These are phyloP conservation scores for Solanum sparsipilum DNA, from an alignment of 257 asterid genomes.

Conservation along the genomic window DNA sequence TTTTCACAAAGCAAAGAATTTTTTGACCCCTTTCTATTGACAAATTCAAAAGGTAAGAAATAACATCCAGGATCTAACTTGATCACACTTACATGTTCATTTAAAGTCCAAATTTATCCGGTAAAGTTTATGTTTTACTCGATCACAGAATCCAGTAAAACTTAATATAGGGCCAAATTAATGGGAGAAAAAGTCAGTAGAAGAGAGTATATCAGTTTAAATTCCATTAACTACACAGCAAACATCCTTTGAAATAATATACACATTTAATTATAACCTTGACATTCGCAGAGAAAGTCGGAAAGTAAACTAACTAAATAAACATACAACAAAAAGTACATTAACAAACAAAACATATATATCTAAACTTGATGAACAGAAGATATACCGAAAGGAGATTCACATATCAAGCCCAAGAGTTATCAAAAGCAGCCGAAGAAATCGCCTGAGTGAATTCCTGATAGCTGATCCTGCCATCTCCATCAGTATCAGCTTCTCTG, in stretches of 20 bases:
- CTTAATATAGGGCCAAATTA: background rate
- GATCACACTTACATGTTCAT: background rate
- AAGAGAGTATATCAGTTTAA: background rate
- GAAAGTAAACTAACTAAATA: background rate
- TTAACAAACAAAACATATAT: background rate
- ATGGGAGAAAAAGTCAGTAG: background rate
- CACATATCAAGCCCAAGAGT: constrained; percentile 52
- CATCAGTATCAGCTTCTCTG: constrained; percentile 76
- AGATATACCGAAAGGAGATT: constrained; percentile 1
- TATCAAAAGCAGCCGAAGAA: constrained; percentile 84
- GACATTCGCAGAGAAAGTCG: background rate
- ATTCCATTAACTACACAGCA: background rate
- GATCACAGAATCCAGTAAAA: background rate
- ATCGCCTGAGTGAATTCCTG: constrained; percentile 79
- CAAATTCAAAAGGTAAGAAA: background rate
- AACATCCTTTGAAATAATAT: background rate
- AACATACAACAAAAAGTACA: background rate
- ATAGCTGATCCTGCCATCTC: constrained; percentile 84
- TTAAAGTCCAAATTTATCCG: background rate
- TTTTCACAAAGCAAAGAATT: background rate
- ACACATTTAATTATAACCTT: background rate
- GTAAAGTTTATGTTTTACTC: background rate
- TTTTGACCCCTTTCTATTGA: background rate
- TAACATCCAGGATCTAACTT: background rate
- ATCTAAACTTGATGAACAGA: background rate